Evolutionary conservation across 169 alveolate species (phyloP).

Genomic region (Eimeria zaria): DNA sequence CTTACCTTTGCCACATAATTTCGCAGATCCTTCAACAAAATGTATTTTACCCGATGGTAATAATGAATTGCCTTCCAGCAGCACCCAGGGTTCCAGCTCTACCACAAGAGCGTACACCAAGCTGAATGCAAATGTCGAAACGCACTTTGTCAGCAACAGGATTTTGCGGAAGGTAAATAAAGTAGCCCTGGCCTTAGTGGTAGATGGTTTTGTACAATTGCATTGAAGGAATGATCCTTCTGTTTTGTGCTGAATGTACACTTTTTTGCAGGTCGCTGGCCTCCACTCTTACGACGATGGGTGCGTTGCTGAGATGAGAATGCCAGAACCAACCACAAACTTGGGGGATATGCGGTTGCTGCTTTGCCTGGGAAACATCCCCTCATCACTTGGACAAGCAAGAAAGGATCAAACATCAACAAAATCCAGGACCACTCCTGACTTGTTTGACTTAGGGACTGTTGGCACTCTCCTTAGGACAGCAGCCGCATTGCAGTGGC

Average conservation of each 20-base stretch:
- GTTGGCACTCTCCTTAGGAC: conserved; percentile 75
- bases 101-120: background rate
- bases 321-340: conserved; percentile 56
- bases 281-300: conserved; percentile 80
- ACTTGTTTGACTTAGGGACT: background rate
- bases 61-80: background rate
- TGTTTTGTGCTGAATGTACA: background rate
- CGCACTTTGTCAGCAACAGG: conserved; percentile 72
- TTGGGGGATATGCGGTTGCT: conserved; percentile 67
- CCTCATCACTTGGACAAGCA: background rate
- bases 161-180: conserved; percentile 72
- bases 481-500: conserved; percentile 85
- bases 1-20: background rate
- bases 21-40: background rate
- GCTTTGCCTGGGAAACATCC: conserved; percentile 79
- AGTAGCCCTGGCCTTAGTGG: background rate
- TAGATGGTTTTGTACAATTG: background rate
- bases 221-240: background rate
- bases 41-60: background rate
- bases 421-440: background rate
- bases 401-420: background rate
- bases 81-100: background rate
- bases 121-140: conserved; percentile 28
- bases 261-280: conserved; percentile 73
- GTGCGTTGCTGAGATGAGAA: conserved; percentile 80